These are phyloP conservation scores for Phytophthora citricola DNA, from an alignment of 352 stramenopile species.

Conservation along the genomic window DNA sequence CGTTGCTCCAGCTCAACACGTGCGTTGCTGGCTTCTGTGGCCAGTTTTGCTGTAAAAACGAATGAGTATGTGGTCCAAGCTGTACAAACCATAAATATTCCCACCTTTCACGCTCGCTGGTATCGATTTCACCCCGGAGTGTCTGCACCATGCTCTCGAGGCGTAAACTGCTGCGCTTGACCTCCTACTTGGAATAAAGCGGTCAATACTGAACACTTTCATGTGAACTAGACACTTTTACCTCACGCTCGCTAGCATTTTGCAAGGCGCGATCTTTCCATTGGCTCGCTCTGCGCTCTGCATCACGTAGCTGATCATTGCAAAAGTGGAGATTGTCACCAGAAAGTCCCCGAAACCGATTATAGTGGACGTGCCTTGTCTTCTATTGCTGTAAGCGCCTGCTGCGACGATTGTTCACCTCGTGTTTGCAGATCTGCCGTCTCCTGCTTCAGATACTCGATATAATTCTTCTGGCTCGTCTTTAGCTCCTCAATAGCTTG, in stretches of 20 bases:
- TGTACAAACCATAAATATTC: not conserved
- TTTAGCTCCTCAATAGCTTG: constrained; percentile 53
- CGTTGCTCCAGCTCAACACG: constrained; percentile 37
- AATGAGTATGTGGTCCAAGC: not conserved
- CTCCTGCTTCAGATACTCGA: constrained; percentile 61
- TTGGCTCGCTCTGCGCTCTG: constrained; percentile 40
- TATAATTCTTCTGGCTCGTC: constrained; percentile 45
- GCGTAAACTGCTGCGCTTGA: constrained; percentile 17
- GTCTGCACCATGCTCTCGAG: constrained; percentile 28
- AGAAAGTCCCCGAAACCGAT: too few relatives aligned
- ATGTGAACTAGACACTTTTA: constrained; percentile 4
- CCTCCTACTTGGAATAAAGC: constrained; percentile 11
- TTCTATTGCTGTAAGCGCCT: constrained; percentile 38
- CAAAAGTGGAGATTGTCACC: not conserved
- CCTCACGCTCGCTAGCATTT: constrained; percentile 50
- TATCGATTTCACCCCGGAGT: constrained; percentile 15
- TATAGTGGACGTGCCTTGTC: constrained; percentile 28
- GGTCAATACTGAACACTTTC: not conserved
- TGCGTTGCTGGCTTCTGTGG: constrained; percentile 35
- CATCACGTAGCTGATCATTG: constrained; percentile 38
- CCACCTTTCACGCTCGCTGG: constrained; percentile 29
- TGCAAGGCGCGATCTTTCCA: constrained; percentile 52
- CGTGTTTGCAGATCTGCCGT: constrained; percentile 33
- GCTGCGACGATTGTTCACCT: constrained; percentile 32
- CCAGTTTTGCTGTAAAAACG: constrained; percentile 32